Percentiles rank a stretch among this genome's conserved stretches.
These are phyloP conservation scores for Cadophora sp. DNA, from an alignment of 2,329 filamentous ascomycete species.

Conservation along the genomic window DNA sequence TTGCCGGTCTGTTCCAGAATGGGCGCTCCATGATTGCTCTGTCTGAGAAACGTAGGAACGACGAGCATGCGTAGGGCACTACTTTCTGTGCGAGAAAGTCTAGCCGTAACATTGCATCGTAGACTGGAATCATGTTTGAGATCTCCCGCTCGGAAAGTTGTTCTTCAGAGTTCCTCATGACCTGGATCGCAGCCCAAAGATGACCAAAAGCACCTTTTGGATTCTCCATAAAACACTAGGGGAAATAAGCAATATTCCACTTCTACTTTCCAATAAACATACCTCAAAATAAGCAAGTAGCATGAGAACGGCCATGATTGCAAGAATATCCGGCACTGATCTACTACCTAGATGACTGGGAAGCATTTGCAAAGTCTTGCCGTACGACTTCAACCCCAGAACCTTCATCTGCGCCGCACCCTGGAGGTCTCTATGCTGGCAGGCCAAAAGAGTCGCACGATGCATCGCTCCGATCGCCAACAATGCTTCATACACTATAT, in stretches of 20 bases:
- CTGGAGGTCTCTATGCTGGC: constrained; percentile 17
- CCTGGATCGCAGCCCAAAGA: constrained; percentile 33
- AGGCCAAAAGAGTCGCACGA: constrained; percentile 30
- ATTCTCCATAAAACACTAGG: constrained; percentile 32
- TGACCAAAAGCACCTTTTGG: constrained; percentile 32
- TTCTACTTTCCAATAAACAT: not conserved
- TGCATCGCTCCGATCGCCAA: constrained; percentile 34
- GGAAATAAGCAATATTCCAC: constrained; percentile 3
- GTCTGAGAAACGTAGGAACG: constrained; percentile 22
- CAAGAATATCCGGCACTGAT: constrained; percentile 13
- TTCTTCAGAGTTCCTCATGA: constrained; percentile 27
- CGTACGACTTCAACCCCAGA: constrained; percentile 29
- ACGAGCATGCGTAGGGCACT: constrained; percentile 31
- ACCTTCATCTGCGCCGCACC: constrained; percentile 30
- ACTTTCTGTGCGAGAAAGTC: constrained; percentile 34
- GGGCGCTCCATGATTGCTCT: constrained; percentile 25
- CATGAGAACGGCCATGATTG: constrained; percentile 30
- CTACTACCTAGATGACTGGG: constrained; percentile 18
- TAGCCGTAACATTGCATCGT: constrained; percentile 31
- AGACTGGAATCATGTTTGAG: constrained; percentile 25
- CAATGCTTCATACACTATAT: constrained; percentile 35
- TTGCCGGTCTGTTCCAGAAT: constrained; percentile 29
- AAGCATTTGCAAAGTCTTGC: constrained; percentile 27
- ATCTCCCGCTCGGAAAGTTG: constrained; percentile 21
- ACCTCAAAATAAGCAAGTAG: constrained; percentile 35